Evolutionary conservation across 441 rosid species (phyloP).

Genomic region (Cnidoscolus chayamansa): DNA sequence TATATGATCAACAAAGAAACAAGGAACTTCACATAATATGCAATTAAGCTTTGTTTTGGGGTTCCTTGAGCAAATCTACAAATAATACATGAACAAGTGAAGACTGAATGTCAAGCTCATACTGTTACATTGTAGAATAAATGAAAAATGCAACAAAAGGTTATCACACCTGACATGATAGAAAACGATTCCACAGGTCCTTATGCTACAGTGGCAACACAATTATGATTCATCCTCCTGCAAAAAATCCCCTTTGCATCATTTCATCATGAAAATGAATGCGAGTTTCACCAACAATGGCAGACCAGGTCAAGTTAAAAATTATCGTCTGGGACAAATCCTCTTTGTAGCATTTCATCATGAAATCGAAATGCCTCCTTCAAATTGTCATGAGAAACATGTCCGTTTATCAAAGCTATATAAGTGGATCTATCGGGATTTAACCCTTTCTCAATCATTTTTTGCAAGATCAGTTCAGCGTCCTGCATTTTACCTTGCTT

Average conservation of each 20-base stretch:
- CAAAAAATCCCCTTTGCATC: constrained; percentile 52
- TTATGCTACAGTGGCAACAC: neutral
- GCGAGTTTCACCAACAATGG: constrained; percentile 29
- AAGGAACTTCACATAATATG: neutral
- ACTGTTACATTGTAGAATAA: neutral
- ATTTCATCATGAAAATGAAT: constrained; percentile 54
- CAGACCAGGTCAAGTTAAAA: constrained; percentile 31
- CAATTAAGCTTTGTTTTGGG: neutral
- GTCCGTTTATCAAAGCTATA: constrained; percentile 69
- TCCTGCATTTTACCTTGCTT: constrained; percentile 74
- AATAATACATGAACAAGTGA: constrained; percentile 2
- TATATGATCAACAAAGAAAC: too few relatives aligned
- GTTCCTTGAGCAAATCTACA: constrained; percentile 2
- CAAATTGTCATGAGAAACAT: constrained; percentile 66
- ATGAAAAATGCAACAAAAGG: neutral
- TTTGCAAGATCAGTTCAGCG: constrained; percentile 52
- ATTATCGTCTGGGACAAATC: constrained; percentile 78
- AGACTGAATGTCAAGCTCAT: neutral
- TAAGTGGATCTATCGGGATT: constrained; percentile 70
- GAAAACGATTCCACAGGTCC: constrained; percentile 1
- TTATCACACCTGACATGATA: constrained; percentile 21
- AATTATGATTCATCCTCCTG: constrained; percentile 42
- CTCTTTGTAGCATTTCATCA: constrained; percentile 79
- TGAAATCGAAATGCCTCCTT: constrained; percentile 79
- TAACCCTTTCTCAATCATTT: constrained; percentile 65